phyloP scores from a whole-genome alignment of 176 grass and related monocot species.

The Eremochloa ophiuroides region DNA sequence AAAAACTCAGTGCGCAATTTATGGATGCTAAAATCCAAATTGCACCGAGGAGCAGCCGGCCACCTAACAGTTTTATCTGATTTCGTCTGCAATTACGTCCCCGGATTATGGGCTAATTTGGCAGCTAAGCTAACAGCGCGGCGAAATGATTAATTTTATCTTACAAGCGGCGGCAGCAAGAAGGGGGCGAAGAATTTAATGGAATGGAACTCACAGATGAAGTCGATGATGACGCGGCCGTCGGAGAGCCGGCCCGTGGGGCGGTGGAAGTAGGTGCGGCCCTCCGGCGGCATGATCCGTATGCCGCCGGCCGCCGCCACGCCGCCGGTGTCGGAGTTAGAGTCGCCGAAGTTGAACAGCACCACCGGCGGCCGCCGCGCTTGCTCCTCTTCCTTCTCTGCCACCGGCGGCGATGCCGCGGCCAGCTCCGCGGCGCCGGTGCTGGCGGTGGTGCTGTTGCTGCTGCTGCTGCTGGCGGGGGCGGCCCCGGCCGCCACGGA shows the following conservation, averaged over 20 bases:
- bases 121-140: background rate
- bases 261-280: slow-evolving; percentile 58
- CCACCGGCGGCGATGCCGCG: background rate
- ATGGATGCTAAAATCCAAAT: background rate
- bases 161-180: background rate
- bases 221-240: slow-evolving; percentile 90
- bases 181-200: slow-evolving; percentile 11
- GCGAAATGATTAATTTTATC: background rate
- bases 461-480: background rate
- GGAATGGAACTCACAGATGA: slow-evolving; percentile 66
- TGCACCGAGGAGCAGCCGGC: background rate
- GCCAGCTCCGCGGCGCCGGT: background rate
- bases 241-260: slow-evolving; percentile 79
- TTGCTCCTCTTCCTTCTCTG: background rate
- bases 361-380: slow-evolving; percentile 21
- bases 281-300: slow-evolving; percentile 48
- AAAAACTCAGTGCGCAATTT: background rate
- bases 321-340: slow-evolving; percentile 87
- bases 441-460: background rate
- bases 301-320: slow-evolving; percentile 62
- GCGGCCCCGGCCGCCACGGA: background rate
- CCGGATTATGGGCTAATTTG: background rate
- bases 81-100: background rate
- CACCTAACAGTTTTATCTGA: background rate
- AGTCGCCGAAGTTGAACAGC: slow-evolving; percentile 95